Evolutionary conservation across 2,329 filamentous ascomycete genomes (phyloP), one percentile per base, ranked within the genome.

Genomic region (Monosporascus sp.): DNA sequence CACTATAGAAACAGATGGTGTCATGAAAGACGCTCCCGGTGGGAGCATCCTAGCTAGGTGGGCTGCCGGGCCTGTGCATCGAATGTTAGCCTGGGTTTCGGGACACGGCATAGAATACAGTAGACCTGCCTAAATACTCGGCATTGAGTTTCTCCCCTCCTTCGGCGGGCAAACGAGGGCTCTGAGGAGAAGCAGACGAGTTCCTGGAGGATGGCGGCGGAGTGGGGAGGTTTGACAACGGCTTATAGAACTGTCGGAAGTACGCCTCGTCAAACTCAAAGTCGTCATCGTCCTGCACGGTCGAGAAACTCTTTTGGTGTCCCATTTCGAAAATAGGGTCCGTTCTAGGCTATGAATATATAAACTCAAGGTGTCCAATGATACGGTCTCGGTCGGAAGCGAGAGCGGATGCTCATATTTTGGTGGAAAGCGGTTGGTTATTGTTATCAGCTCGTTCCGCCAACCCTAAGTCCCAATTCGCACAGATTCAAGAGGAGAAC

Each of bases 41-140:
- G 84, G 84, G 52, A 87, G 78, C 66, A 87, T 78, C 67, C 85
- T 85, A 62, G 83, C 80, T 52, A 88, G 77, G 63, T 86, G 83
- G 48, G 83, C 79, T 57, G 84, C 82, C 50, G 84, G 81, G 54
- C 84, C 84, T 87, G 65, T 48, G 62, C 38, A 51, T 27, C 36
- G 22, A 37, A 24, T 25, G 36, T 22, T 45, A 37, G 47, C 52
- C 52, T 54, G 46, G 51, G 50, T 48, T 49, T 59, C 55, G 64
- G 60, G 41, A n/a, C 24, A 27, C 45, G 52, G 18, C 31, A 34
- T 34, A 34, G 31, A 34, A 34, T 34, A 34, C 31, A 34, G 11
- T 14, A 34, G 31, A 68, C 71, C 51, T 61, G 75, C 74, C 73
- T 64, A 74, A 58, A 48, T 71, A 64, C n/a, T 68, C 70, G 11